phyloP scores from a whole-genome alignment of 1,284 basidiomycete genomes.

The Rhodotorula sp. region DNA sequence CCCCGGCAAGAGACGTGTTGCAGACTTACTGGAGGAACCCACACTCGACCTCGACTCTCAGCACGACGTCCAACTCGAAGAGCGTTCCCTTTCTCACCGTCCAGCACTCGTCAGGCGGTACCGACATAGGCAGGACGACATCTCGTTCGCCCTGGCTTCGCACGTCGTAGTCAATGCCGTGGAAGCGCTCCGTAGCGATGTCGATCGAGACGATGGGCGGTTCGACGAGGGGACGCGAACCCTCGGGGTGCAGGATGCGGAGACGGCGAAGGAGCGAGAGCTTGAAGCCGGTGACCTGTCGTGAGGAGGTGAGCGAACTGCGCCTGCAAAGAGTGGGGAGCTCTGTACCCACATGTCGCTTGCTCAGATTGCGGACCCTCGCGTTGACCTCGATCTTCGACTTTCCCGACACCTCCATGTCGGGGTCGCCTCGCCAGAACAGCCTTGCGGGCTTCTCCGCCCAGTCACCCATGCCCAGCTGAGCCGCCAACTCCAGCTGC shows the following conservation, averaged over 20 bases:
- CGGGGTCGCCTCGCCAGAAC: slow-evolving; percentile 32
- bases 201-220: slow-evolving; percentile 36
- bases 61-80: slow-evolving; percentile 43
- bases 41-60: slow-evolving; percentile 42
- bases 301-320: background rate
- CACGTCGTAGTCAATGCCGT: slow-evolving; percentile 33
- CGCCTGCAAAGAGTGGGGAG: background rate
- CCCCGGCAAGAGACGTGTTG: background rate
- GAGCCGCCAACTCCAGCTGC: slow-evolving; percentile 18
- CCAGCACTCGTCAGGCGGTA: slow-evolving; percentile 41
- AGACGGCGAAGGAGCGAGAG: slow-evolving; percentile 41
- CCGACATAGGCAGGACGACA: slow-evolving; percentile 30
- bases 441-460: slow-evolving; percentile 22
- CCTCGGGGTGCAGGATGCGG: slow-evolving; percentile 31
- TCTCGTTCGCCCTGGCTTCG: slow-evolving; percentile 13
- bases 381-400: slow-evolving; percentile 22
- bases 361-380: slow-evolving; percentile 28
- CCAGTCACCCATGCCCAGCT: slow-evolving; percentile 22
- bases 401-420: slow-evolving; percentile 23
- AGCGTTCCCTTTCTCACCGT: slow-evolving; percentile 39
- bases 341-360: slow-evolving; percentile 26
- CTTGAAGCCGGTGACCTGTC: slow-evolving; percentile 40
- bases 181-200: slow-evolving; percentile 35
- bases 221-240: slow-evolving; percentile 13
- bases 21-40: slow-evolving; percentile 41